These are phyloP conservation scores for Gillenia trifoliata DNA, from an alignment of 306 rosid genomes.

Conservation along the genomic window DNA sequence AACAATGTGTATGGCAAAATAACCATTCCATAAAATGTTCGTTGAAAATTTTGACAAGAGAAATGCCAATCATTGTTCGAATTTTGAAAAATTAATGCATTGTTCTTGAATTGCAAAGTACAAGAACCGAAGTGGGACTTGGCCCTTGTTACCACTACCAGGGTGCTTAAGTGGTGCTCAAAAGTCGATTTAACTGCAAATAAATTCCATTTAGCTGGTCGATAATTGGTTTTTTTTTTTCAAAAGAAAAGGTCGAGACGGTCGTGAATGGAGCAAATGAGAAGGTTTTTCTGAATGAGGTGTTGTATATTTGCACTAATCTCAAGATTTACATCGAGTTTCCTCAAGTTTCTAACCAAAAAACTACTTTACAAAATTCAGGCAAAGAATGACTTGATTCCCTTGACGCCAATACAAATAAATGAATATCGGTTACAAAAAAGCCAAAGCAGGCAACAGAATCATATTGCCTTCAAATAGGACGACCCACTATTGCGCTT, in stretches of 20 bases:
- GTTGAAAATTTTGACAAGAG: background rate
- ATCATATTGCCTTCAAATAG: background rate
- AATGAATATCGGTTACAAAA: background rate
- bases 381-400: conserved; percentile 5
- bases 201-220: too few species aligned
- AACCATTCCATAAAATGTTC: too few species aligned
- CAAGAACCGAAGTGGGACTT: background rate
- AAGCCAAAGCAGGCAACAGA: conserved; percentile 9
- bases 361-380: conserved; percentile 21
- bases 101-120: too few species aligned
- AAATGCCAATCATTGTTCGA: too few species aligned
- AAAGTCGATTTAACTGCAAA: too few species aligned
- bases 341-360: conserved; percentile 22
- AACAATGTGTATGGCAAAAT: too few species aligned
- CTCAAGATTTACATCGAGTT: conserved; percentile 43
- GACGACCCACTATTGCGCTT: conserved; percentile 10
- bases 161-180: too few species aligned
- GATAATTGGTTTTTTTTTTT: too few species aligned
- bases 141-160: background rate
- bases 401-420: background rate
- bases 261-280: background rate
- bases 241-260: background rate
- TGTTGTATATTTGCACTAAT: conserved; percentile 24
- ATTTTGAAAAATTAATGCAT: too few species aligned
- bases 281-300: background rate